Conservation (phyloP, 805 yeast species). For the Saturnispora diversa region DNA sequence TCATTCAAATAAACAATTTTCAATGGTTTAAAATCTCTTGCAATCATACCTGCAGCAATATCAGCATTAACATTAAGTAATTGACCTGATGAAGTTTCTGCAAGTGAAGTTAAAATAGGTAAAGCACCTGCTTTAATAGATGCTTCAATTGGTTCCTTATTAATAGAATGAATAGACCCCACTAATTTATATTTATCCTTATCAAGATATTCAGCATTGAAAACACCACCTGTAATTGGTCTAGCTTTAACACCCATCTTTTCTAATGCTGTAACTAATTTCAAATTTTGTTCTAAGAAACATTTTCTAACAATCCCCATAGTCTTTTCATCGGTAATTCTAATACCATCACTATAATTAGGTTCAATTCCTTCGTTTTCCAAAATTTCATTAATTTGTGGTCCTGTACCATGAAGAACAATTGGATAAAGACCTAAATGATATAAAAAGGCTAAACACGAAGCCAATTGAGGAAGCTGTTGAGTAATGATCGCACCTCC, state of each 20-base stretch:
- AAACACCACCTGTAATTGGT: conserved; percentile 97
- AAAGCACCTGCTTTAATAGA: conserved; percentile 93
- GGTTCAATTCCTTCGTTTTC: conserved; percentile 96
- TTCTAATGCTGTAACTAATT: conserved; percentile 91
- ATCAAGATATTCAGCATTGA: conserved; percentile 86
- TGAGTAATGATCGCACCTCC: conserved; percentile 99
- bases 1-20: conserved; percentile 95
- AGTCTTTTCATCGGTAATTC: conserved; percentile 89
- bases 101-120: conserved; percentile 92
- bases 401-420: conserved; percentile 97
- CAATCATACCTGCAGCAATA: conserved; percentile 97
- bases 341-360: conserved; percentile 89
- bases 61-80: conserved; percentile 96
- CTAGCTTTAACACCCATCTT: conserved; percentile 96
- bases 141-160: conserved; percentile 86
- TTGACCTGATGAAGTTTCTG: conserved; percentile 96
- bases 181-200: conserved; percentile 86
- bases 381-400: conserved; percentile 90
- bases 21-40: conserved; percentile 92
- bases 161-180: conserved; percentile 80
- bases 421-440: conserved; percentile 97
- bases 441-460: conserved; percentile 90
- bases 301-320: conserved; percentile 95
- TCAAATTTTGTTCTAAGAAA: conserved; percentile 90
- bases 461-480: conserved; percentile 85